phyloP scores from a whole-genome alignment of 108 stramenopile species.

The Mediolabrus comicus region DNA sequence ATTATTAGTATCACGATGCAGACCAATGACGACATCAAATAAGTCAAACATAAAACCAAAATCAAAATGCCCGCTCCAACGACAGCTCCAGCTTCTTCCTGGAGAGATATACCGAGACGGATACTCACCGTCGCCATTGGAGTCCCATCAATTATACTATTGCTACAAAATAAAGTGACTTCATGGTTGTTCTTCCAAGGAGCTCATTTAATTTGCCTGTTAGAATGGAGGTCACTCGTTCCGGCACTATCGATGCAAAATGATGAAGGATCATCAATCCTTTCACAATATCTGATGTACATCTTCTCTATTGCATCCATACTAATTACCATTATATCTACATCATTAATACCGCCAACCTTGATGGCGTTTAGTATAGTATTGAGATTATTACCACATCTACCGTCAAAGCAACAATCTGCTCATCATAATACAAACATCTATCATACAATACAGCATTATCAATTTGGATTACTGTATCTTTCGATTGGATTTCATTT shows the following conservation, averaged over 20 bases:
- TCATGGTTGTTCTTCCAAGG: conserved; percentile 68
- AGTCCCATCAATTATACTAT: conserved; percentile 59
- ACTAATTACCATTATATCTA: conserved; percentile 21
- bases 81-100: conserved; percentile 1
- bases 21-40: no score
- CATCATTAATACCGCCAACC: conserved; percentile 12
- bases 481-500: conserved; percentile 67
- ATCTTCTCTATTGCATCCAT: conserved; percentile 28
- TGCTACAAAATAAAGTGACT: conserved; percentile 37
- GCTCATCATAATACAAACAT: conserved; percentile 18
- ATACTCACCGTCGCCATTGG: conserved; percentile 69
- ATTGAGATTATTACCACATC: conserved; percentile 21
- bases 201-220: conserved; percentile 44
- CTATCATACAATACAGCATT: conserved; percentile 27
- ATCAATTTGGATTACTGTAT: conserved; percentile 64
- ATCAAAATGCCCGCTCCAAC: no score
- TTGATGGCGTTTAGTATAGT: conserved; percentile 17
- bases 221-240: conserved; percentile 51
- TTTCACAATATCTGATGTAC: conserved; percentile 12
- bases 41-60: no score
- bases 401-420: conserved; percentile 16
- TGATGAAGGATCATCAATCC: not conserved
- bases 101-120: conserved; percentile 72
- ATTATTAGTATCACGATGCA: no score
- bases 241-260: not conserved